These are phyloP conservation scores for Citrus cavaleriei DNA, from an alignment of 345 rosid species.

Conservation along the genomic window DNA sequence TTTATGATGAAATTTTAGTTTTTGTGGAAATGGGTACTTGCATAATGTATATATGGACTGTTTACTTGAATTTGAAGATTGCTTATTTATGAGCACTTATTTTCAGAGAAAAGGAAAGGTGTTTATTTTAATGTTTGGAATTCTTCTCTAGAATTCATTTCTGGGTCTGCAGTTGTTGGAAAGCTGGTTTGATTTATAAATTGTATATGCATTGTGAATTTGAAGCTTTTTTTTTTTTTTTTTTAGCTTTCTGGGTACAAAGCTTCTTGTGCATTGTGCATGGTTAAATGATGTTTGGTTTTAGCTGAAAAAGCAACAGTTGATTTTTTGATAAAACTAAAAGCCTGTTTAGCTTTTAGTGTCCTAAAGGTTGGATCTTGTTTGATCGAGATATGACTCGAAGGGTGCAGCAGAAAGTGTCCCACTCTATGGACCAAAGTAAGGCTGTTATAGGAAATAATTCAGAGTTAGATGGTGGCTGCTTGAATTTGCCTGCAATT, in stretches of 20 bases:
- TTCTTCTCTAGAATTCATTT: background rate
- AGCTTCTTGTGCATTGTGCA: background rate
- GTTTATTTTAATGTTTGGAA: background rate
- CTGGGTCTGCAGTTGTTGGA: background rate
- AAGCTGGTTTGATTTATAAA: background rate
- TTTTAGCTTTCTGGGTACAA: background rate
- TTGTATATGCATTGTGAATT: background rate
- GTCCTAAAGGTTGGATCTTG: background rate
- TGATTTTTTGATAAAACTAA: background rate
- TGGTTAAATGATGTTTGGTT: background rate
- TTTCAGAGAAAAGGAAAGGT: background rate
- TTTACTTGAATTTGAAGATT: background rate
- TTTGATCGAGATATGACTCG: constrained; percentile 21
- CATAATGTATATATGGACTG: background rate
- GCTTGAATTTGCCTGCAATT: constrained; percentile 1
- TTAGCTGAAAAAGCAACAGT: background rate
- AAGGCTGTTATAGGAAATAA: constrained; percentile 13
- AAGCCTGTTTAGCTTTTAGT: background rate
- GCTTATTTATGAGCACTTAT: background rate
- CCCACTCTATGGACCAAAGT: constrained; percentile 6
- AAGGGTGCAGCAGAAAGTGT: constrained; percentile 27
- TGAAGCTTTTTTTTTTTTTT: background rate
- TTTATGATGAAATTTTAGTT: background rate
- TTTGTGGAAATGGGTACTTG: background rate
- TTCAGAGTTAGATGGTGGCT: constrained; percentile 17